Base-by-base conservation (phyloP, 2,329 filamentous ascomycete genomes). In the Pyrenochaeta sp. region DNA sequence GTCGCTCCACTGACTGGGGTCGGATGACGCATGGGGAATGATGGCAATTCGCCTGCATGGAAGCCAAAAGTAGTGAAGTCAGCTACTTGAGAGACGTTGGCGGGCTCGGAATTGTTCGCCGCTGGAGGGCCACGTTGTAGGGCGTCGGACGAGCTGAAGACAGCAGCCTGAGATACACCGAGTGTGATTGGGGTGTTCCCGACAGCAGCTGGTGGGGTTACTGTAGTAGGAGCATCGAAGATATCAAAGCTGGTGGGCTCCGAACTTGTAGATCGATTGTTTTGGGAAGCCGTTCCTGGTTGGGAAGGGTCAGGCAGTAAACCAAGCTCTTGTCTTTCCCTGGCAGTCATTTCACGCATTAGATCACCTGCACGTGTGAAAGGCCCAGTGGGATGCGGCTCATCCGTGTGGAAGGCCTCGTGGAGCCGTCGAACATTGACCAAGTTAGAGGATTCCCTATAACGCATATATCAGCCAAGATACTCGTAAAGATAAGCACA, bases 281-380 rank as follows among this genome's bases (percentile, higher is more conserved):
- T 29, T 17, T 28, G 28, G 24, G 35, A 38, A 38, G 35, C 24
- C 18, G 24, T 38, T 38, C 29, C 35, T 38, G 35, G 23, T 29
- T 38, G 35, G 35, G 35, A 6, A 21, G 35, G 28, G 35, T 29
- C 24, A 38, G 35, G 35, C 35, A 23, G 35, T 38, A 38, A 10
- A 38, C 35, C 35, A 38, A 38, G n/a, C 24, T 38, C 35, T 38
- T 38, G 23, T 29, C 35, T 38, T 21, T 38, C 35, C 35, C 24
- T 38, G 19, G 35, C 35, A 22, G 35, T 38, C 23, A 38, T 38
- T 38, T 38, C 15, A 26, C n/a, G 35, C 35, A 26, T 21, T 38
- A 29, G 28, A 38, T 15, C 28, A 38, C 35, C 22, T 19, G 35
- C 35, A 38, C 23, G 35, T 29, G 10, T 38, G 24, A 20, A 38